Conservation (phyloP, 768 basidiomycete genomes). For the Termitomyces sp. region DNA sequence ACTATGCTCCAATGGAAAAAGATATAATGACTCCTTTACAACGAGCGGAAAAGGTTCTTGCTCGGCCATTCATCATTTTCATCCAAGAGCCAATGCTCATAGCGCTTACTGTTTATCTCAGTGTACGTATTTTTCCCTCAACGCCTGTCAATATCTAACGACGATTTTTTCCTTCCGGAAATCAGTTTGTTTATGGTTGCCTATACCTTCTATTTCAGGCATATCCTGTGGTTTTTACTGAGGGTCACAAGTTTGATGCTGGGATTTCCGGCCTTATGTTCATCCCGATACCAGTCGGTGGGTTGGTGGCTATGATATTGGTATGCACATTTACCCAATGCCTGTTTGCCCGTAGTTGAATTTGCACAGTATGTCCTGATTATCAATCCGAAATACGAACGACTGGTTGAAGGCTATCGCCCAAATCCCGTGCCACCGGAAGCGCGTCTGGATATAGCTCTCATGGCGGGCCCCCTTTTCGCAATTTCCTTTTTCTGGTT, state of each 20-base stretch:
- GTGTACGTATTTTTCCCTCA: constrained; percentile 30
- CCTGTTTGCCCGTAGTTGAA: background rate
- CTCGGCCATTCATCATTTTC: constrained; percentile 61
- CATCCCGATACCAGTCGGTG: constrained; percentile 57
- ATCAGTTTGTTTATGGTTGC: constrained; percentile 59
- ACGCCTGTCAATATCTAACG: background rate
- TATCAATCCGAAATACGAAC: constrained; percentile 48
- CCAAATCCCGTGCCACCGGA: constrained; percentile 60
- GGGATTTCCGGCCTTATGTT: constrained; percentile 60
- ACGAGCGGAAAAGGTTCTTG: constrained; percentile 42
- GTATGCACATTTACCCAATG: constrained; percentile 28
- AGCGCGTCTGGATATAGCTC: constrained; percentile 44
- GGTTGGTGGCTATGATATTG: constrained; percentile 36
- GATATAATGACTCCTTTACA: constrained; percentile 33
- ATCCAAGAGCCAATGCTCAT: constrained; percentile 67
- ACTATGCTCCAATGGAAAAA: constrained; percentile 50
- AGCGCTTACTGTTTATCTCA: constrained; percentile 59
- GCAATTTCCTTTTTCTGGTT: constrained; percentile 64
- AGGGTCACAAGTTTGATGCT: constrained; percentile 48
- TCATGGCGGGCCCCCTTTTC: constrained; percentile 51
- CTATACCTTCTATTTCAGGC: constrained; percentile 61
- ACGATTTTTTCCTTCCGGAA: constrained; percentile 3
- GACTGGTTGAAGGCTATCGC: constrained; percentile 36
- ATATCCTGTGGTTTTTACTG: constrained; percentile 54
- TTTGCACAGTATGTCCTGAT: constrained; percentile 39